These are phyloP conservation scores for Aurantiochytrium sp. DNA, from an alignment of 108 stramenopile genomes.

Conservation along the genomic window DNA sequence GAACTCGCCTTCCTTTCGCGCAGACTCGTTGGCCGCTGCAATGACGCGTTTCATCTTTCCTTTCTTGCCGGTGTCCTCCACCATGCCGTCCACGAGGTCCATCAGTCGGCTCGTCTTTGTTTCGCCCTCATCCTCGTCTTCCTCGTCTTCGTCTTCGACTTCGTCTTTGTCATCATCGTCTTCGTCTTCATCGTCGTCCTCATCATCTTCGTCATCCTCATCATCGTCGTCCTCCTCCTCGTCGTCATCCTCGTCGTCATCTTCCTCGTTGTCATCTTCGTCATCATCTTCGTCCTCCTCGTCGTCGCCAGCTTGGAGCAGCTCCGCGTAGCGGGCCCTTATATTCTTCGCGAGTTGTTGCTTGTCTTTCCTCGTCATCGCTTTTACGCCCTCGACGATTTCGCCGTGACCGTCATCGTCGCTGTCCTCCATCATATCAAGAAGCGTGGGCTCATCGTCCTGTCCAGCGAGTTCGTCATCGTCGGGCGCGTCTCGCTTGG, in stretches of 20 bases:
- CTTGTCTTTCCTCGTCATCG: too few species aligned
- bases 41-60: neutral
- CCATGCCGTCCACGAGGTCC: constrained; percentile 39
- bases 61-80: neutral
- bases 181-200: constrained; percentile 34
- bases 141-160: constrained; percentile 37
- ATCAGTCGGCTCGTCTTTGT: constrained; percentile 32
- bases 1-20: constrained; percentile 52
- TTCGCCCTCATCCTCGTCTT: constrained; percentile 32
- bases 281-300: neutral
- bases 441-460: constrained; percentile 39
- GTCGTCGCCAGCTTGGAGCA: too few species aligned
- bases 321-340: too few species aligned
- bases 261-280: neutral
- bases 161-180: constrained; percentile 33
- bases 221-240: constrained; percentile 66
- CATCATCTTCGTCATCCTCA: constrained; percentile 55
- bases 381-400: too few species aligned
- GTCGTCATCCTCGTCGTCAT: constrained; percentile 66
- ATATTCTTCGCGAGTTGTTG: too few species aligned
- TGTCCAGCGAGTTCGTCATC: constrained; percentile 42
- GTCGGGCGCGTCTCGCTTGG: constrained; percentile 31
- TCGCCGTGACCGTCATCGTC: too few species aligned
- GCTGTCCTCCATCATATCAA: neutral
- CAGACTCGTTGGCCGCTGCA: constrained; percentile 34